Conservation (phyloP, 768 basidiomycete species). For the Termitomyces sp. region DNA sequence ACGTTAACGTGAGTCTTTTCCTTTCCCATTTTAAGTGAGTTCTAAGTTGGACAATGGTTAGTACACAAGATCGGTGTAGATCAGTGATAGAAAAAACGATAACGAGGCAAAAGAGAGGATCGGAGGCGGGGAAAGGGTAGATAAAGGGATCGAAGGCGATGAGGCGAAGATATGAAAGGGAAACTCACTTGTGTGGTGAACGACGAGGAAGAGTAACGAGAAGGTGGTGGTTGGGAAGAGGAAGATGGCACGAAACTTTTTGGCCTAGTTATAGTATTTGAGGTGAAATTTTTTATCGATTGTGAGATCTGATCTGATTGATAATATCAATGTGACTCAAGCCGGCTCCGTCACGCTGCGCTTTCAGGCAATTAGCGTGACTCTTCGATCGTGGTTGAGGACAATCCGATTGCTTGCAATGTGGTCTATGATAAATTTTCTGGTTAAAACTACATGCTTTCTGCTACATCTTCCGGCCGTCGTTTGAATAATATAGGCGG, state of each 20-base stretch:
- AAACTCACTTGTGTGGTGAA: constrained; percentile 35
- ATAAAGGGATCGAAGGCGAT: constrained; percentile 9
- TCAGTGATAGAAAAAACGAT: constrained; percentile 9
- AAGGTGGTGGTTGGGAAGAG: constrained; percentile 50
- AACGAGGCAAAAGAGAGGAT: constrained; percentile 7
- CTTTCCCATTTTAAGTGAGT: constrained; percentile 85
- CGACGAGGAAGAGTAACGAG: constrained; percentile 28
- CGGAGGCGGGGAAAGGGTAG: constrained; percentile 20
- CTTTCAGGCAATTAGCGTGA: constrained; percentile 1
- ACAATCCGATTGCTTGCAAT: not conserved
- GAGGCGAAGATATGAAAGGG: constrained; percentile 9
- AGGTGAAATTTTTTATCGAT: constrained; percentile 59
- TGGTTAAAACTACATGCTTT: constrained; percentile 8
- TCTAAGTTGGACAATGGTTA: constrained; percentile 34
- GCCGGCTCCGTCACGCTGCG: constrained; percentile 19
- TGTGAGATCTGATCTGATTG: constrained; percentile 53
- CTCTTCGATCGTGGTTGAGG: not conserved
- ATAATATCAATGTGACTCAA: constrained; percentile 43
- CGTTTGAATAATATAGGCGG: not conserved
- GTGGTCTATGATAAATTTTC: not conserved
- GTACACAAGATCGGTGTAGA: constrained; percentile 21
- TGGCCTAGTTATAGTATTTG: constrained; percentile 59
- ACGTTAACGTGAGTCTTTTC: constrained; percentile 97
- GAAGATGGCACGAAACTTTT: constrained; percentile 40
- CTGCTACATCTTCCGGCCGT: constrained; percentile 1